phyloP scores from a whole-genome alignment of 768 basidiomycete genomes.

The Inosperma sp. region DNA sequence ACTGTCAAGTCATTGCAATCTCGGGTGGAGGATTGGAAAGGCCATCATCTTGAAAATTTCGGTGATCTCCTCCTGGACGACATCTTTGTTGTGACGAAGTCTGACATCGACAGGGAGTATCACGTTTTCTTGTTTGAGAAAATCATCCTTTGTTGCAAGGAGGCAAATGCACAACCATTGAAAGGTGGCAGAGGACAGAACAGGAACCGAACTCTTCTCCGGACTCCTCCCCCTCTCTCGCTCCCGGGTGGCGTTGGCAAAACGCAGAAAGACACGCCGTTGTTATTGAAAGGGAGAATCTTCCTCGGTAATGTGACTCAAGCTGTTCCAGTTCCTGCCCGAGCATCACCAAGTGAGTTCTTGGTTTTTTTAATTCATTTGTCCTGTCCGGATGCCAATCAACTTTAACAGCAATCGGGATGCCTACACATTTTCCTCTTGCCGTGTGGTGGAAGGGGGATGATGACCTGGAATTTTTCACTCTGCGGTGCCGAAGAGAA shows the following conservation, averaged over 20 bases:
- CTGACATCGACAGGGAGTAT: constrained; percentile 94
- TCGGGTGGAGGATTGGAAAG: constrained; percentile 98
- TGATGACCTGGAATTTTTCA: constrained; percentile 89
- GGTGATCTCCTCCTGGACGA: constrained; percentile 94
- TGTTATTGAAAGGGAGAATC: constrained; percentile 92
- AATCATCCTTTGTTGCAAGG: constrained; percentile 98
- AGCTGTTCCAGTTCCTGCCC: constrained; percentile 58
- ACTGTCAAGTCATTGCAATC: constrained; percentile 82
- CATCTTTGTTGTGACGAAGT: constrained; percentile 93
- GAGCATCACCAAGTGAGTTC: constrained; percentile 55
- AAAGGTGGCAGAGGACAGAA: constrained; percentile 62
- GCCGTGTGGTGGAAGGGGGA: constrained; percentile 95
- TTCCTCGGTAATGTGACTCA: constrained; percentile 94
- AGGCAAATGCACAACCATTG: constrained; percentile 56
- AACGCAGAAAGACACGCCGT: constrained; percentile 70
- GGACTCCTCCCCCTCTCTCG: constrained; percentile 48
- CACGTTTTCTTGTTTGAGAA: constrained; percentile 98
- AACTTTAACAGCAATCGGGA: constrained; percentile 38
- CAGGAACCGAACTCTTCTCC: constrained; percentile 88
- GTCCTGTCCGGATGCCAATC: constrained; percentile 2
- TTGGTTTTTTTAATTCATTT: constrained; percentile 8
- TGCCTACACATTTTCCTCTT: constrained; percentile 65
- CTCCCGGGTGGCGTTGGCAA: constrained; percentile 51
- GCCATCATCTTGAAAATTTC: constrained; percentile 91
- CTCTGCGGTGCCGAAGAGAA: constrained; percentile 86